These are phyloP conservation scores for Zygoascus tannicola DNA, from an alignment of 805 yeast species.

Conservation along the genomic window DNA sequence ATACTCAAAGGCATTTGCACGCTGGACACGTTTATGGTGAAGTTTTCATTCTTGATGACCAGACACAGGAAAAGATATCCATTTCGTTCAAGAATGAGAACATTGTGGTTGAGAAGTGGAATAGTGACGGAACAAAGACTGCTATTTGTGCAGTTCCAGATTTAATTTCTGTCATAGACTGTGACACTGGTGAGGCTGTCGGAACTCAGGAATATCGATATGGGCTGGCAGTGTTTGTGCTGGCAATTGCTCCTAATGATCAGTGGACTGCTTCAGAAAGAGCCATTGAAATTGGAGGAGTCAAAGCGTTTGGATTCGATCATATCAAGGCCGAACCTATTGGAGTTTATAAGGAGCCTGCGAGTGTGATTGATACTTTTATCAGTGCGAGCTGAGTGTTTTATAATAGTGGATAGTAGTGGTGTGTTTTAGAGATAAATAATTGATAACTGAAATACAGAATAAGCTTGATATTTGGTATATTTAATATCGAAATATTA, in stretches of 20 bases:
- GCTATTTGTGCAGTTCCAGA: conserved; percentile 22
- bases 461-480: no score
- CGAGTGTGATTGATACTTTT: conserved; percentile 35
- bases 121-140: conserved; percentile 17
- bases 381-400: no score
- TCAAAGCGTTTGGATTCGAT: conserved; percentile 31
- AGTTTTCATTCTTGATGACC: conserved; percentile 24
- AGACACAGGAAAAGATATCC: background rate
- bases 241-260: conserved; percentile 33
- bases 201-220: conserved; percentile 41
- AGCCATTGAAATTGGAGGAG: conserved; percentile 36
- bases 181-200: conserved; percentile 37
- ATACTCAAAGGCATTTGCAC: conserved; percentile 33
- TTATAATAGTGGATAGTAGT: no score
- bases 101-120: conserved; percentile 26
- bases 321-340: conserved; percentile 32
- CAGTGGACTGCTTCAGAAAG: conserved; percentile 31
- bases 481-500: no score
- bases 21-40: conserved; percentile 39
- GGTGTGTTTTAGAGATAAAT: no score
- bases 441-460: no score
- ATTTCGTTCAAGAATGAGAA: conserved; percentile 44
- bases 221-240: conserved; percentile 36
- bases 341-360: conserved; percentile 30
- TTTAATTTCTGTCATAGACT: conserved; percentile 5